Evolutionary conservation across 1,284 basidiomycete genomes (phyloP), one percentile per base, ranked within the genome.

Genomic region (Cryptococcus wingfieldii): DNA sequence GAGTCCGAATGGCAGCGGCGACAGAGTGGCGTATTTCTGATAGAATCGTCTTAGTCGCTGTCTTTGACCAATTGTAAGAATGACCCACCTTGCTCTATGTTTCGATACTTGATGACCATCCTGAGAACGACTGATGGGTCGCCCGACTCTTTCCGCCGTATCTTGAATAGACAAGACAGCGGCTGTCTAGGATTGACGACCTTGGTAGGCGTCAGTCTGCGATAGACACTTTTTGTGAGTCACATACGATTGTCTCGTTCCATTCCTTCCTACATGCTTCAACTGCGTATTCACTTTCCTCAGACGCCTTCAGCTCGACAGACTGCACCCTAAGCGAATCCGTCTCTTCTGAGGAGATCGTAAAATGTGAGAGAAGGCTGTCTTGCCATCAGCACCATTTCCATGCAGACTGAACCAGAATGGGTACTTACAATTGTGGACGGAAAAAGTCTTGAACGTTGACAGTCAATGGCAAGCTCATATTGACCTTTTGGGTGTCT

Each of bases 371-470:
- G 1, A 78, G 51, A 0, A 78, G 61, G 34, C 75, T 78, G 54
- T 16, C 23, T 23, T 12, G 16, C 27, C 18, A 19, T 18, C 44
- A 38, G 34, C 27, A 43, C 19, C 12, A 34, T 18, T 42, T 38
- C 3, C 41, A 4, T 4, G 14, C 16, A n/a, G 23, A 23, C 23
- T 23, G 23, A 50, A 25, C 18, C 3, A 47, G 19, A 54, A 10
- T 31, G 3, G 23, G 7, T 23, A 58, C 72, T 62, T 44, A 76
- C 75, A 68, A 68, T 2, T 71, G 58, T 2, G 74, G 71, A 19
- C 77, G 54, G 71, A 78, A 78, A 59, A 76, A 76, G 60, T 78
- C 77, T 55, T 78, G 77, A 1, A 78, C 77, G 53, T 78, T 78
- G 56, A 78, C 76, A 4, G 76, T 74, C 39, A 78, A 55, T 0